Conservation (phyloP, 2,329 filamentous ascomycete genomes). For the Chrysosporium keratinophilum region DNA sequence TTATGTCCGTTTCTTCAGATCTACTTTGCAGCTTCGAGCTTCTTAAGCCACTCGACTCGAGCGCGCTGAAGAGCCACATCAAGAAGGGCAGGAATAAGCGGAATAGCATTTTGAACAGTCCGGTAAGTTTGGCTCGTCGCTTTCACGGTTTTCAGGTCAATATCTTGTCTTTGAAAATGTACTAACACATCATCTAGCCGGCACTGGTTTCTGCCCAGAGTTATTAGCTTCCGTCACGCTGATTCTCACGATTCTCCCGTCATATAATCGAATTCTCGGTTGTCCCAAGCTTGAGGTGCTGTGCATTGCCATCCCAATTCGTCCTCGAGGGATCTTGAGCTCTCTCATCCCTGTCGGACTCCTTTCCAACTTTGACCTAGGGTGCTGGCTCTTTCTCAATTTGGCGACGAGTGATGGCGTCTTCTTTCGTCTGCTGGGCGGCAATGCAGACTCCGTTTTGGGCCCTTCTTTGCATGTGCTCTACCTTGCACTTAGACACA, state of each 20-base stretch:
- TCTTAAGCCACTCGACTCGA: conserved; percentile 90
- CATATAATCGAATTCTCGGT: background rate
- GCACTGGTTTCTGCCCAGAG: conserved; percentile 38
- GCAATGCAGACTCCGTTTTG: no score
- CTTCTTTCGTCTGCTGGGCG: background rate
- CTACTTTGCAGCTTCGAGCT: conserved; percentile 94
- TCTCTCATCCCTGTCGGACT: background rate
- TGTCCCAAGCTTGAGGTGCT: background rate
- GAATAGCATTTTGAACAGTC: conserved; percentile 91
- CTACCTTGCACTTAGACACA: no score
- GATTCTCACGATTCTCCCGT: background rate
- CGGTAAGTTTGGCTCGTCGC: conserved; percentile 52
- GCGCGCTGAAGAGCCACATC: conserved; percentile 93
- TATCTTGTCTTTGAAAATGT: conserved; percentile 17
- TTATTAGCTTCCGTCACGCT: conserved; percentile 24
- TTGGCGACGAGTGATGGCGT: background rate
- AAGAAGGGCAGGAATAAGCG: conserved; percentile 95
- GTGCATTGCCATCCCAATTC: background rate
- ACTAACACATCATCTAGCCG: conserved; percentile 25
- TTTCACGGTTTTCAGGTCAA: background rate
- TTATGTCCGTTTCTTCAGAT: conserved; percentile 94
- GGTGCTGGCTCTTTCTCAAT: background rate
- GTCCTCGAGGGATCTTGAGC: background rate
- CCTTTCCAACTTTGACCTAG: background rate
- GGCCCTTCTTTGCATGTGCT: no score